Evolutionary conservation across 306 rosid genomes (phyloP), one percentile per base, ranked within the genome.

Genomic region (Pyrus bretschneideri): DNA sequence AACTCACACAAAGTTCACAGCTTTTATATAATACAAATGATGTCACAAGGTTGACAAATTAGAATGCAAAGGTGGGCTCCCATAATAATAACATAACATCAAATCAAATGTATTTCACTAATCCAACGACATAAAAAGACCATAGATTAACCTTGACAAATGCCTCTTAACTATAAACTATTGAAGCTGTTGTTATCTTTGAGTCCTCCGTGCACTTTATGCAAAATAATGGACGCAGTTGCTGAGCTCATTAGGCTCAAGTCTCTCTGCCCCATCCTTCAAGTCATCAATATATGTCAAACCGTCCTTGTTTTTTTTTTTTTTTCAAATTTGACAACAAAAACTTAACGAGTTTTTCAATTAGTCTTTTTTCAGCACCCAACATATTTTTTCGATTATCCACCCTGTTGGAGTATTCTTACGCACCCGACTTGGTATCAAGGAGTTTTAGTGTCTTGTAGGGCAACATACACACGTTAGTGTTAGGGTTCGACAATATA

Each of bases 11-110:
- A 60, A 60, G 17, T 60, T 60, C 17, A 25, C 9, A 25, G 33
- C 22, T 54, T 60, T 11, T 22, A 22, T 42, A 40, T 45, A 33
- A 66, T 66, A 21, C 25, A 19, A 35, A 62, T 79, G 80, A 85
- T 87, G 91, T 87, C 91, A 89, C 75, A 57, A 27, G 77, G 81
- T 82, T 86, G 88, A 90, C 92, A 86, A 85, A 90, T 88, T 82
- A 84, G 84, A 86, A 79, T 85, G 91, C 89, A 77, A 25, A 66
- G 61, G 62, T 29, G 62, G 78, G 63, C 78, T 62, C 9, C 10
- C 70, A 63, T n/a, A 62, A 44, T 44, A 29, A 46, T n/a, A 62
- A 61, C 69, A 12, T 45, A 74, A 61, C 46, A 62, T 62, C 70
- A 62, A 76, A 45, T 45, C 70, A 62, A 76, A 45, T 44, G 67